Percentiles rank a stretch among this genome's conserved stretches.
Evolutionary conservation across 2,329 filamentous ascomycete species (phyloP).

Genomic region (Diaporthe ilicicola): DNA sequence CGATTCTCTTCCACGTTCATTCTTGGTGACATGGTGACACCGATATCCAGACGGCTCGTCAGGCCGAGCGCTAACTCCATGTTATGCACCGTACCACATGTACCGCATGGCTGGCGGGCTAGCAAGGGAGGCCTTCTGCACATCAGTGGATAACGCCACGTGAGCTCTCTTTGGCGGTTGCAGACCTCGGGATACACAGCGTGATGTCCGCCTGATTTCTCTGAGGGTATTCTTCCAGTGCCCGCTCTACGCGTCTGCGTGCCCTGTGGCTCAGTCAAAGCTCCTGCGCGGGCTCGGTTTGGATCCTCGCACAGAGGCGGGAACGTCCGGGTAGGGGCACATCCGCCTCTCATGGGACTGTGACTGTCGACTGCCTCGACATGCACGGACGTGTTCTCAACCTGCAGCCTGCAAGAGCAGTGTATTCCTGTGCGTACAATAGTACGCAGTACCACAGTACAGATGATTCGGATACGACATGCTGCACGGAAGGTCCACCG

Average conservation of each 20-base stretch:
- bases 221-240: background rate
- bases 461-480: slow-evolving; percentile 29
- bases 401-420: slow-evolving; percentile 22
- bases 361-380: slow-evolving; percentile 3
- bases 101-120: slow-evolving; percentile 26
- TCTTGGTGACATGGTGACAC: slow-evolving; percentile 2
- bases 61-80: slow-evolving; percentile 29
- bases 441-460: slow-evolving; percentile 14
- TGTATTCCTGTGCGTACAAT: slow-evolving; percentile 13
- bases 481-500: slow-evolving; percentile 25
- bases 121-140: slow-evolving; percentile 31
- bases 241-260: background rate
- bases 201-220: slow-evolving; percentile 20
- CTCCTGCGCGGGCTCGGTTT: slow-evolving; percentile 1
- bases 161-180: slow-evolving; percentile 30
- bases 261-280: background rate
- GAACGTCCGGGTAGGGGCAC: slow-evolving; percentile 20
- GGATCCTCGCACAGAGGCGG: slow-evolving; percentile 15
- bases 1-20: background rate
- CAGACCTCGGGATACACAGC: slow-evolving; percentile 31
- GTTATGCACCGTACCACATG: slow-evolving; percentile 18
- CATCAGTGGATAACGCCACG: slow-evolving; percentile 34
- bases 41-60: slow-evolving; percentile 11
- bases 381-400: slow-evolving; percentile 17
- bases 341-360: slow-evolving; percentile 7